phyloP scores from a whole-genome alignment of 2,329 filamentous ascomycete species.

The Saccharata proteae region DNA sequence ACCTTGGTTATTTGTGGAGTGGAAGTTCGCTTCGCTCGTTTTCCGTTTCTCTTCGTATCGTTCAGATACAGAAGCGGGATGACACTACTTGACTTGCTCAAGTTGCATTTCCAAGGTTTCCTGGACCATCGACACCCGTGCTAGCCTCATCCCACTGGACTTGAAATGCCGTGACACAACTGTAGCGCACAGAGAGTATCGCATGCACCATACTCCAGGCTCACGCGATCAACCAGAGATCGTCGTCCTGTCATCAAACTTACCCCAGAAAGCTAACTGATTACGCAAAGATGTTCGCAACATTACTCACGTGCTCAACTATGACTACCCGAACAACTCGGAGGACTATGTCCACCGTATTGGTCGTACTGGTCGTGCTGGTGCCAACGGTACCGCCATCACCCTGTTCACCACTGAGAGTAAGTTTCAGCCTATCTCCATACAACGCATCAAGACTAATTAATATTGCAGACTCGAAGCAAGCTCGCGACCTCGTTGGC shows the following conservation, averaged over 20 bases:
- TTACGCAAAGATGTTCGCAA: conserved; percentile 92
- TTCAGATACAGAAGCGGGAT: conserved; percentile 64
- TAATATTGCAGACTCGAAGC: conserved; percentile 36
- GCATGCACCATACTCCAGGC: conserved; percentile 42
- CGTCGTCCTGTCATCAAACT: conserved; percentile 32
- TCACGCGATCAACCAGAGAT: conserved; percentile 47
- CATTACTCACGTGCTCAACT: conserved; percentile 99
- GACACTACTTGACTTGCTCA: conserved; percentile 69
- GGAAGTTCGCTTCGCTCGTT: conserved; percentile 58
- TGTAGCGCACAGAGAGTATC: conserved; percentile 44
- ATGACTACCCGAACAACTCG: conserved; percentile 96
- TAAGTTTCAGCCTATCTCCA: conserved; percentile 44
- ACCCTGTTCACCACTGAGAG: conserved; percentile 99
- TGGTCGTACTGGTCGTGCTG: conserved; percentile 58
- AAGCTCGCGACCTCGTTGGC: conserved; percentile 86
- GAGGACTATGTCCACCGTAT: conserved; percentile 60
- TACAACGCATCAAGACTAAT: conserved; percentile 9
- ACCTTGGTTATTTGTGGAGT: conserved; percentile 79
- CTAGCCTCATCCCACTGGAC: conserved; percentile 30
- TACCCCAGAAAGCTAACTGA: conserved; percentile 60
- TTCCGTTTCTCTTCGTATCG: conserved; percentile 60
- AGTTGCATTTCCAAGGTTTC: conserved; percentile 63
- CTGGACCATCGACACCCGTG: conserved; percentile 37
- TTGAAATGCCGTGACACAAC: conserved; percentile 30
- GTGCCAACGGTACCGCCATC: conserved; percentile 89